phyloP scores from a whole-genome alignment of 768 basidiomycete genomes.

The Cubamyces lactineus region DNA sequence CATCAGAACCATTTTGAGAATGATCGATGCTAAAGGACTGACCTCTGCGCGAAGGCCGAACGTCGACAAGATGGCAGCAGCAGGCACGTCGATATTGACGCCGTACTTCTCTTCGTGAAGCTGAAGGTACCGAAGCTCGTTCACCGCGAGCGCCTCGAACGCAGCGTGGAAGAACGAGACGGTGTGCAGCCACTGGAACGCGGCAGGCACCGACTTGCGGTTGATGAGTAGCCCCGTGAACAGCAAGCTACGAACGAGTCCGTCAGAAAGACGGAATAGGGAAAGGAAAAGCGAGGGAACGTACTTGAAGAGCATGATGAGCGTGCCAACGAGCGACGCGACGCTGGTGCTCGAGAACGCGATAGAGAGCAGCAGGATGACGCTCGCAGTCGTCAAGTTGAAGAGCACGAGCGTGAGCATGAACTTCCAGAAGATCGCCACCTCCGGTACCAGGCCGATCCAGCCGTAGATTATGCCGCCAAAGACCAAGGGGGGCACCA shows the following conservation, averaged over 20 bases:
- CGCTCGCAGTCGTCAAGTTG: conserved; percentile 94
- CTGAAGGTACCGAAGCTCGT: conserved; percentile 92
- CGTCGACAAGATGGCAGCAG: conserved; percentile 91
- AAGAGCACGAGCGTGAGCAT: conserved; percentile 94
- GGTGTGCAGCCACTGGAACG: conserved; percentile 85
- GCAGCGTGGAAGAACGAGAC: conserved; percentile 98
- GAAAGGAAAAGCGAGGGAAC: conserved; percentile 36
- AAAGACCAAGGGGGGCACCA: conserved; percentile 94
- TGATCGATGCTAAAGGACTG: conserved; percentile 20
- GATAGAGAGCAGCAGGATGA: conserved; percentile 89
- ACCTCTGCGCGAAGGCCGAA: conserved; percentile 92
- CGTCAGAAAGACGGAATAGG: not conserved
- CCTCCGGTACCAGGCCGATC: conserved; percentile 91
- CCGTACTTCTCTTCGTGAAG: conserved; percentile 96
- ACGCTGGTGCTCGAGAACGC: conserved; percentile 85
- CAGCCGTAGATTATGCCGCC: conserved; percentile 95
- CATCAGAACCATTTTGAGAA: conserved; percentile 11
- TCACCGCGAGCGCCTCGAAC: conserved; percentile 96
- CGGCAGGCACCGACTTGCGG: conserved; percentile 75
- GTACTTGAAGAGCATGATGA: conserved; percentile 98
- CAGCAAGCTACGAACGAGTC: conserved; percentile 60
- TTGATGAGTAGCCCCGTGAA: conserved; percentile 97
- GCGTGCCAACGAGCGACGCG: conserved; percentile 90
- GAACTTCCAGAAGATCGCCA: conserved; percentile 96
- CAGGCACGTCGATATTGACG: conserved; percentile 94